Percentiles rank a stretch among this genome's conserved stretches.
phyloP scores from a whole-genome alignment of 2,329 filamentous ascomycete species.

The Ophiobolus disseminans region DNA sequence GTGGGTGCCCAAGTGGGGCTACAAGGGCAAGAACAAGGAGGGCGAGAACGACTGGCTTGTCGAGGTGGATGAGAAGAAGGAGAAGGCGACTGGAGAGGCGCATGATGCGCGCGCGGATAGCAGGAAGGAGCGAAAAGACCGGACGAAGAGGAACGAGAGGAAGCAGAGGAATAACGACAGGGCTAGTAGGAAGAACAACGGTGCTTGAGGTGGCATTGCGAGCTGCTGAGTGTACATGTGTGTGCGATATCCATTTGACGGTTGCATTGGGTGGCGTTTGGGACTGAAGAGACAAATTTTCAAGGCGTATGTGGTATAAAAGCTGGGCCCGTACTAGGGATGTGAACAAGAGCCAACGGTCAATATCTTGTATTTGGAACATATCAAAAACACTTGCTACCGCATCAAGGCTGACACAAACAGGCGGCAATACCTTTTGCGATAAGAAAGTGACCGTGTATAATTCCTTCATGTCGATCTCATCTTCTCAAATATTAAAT shows the following conservation, averaged over 20 bases:
- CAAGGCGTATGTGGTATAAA: not conserved
- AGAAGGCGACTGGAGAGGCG: constrained; percentile 70
- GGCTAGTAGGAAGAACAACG: constrained; percentile 63
- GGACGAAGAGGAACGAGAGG: constrained; percentile 52
- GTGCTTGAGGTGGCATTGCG: constrained; percentile 14
- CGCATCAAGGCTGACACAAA: too few relatives aligned
- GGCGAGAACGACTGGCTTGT: constrained; percentile 87
- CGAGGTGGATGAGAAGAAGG: constrained; percentile 78
- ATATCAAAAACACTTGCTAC: not conserved
- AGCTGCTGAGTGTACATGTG: not conserved
- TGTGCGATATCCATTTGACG: not conserved
- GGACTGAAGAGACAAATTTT: not conserved
- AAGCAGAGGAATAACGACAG: constrained; percentile 65
- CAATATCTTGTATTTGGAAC: too few relatives aligned
- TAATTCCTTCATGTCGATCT: too few relatives aligned
- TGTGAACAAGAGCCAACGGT: too few relatives aligned
- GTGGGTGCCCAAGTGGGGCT: constrained; percentile 95
- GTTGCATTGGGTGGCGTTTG: constrained; percentile 3
- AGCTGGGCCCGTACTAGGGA: too few relatives aligned
- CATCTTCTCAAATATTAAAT: too few relatives aligned
- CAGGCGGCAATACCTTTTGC: too few relatives aligned
- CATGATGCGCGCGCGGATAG: constrained; percentile 63
- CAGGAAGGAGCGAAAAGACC: constrained; percentile 65
- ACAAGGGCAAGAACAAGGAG: constrained; percentile 87
- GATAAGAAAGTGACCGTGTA: too few relatives aligned